Evolutionary conservation across 805 yeast species (phyloP).

Genomic region (Wickerhamomyces rabaulensis): DNA sequence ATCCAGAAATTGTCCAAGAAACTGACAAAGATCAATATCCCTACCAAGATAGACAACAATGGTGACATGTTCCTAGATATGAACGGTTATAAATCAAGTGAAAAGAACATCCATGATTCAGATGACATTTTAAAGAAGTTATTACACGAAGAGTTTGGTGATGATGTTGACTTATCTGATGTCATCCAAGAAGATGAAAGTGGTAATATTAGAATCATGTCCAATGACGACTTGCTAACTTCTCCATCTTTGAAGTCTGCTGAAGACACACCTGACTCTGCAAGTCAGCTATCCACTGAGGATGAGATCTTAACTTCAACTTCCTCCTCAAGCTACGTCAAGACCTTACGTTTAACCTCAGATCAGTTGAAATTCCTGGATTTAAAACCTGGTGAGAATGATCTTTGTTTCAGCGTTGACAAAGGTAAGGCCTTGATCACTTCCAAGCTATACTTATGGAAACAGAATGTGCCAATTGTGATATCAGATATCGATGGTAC

Average conservation of each 20-base stretch:
- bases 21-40: slow-evolving; percentile 69
- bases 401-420: slow-evolving; percentile 71
- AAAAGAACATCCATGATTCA: slow-evolving; percentile 67
- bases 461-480: slow-evolving; percentile 78
- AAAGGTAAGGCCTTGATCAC: slow-evolving; percentile 74
- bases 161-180: slow-evolving; percentile 38
- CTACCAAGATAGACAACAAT: slow-evolving; percentile 79
- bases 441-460: slow-evolving; percentile 81
- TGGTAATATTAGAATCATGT: slow-evolving; percentile 60
- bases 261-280: neutral
- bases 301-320: slow-evolving; percentile 7
- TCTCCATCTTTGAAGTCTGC: slow-evolving; percentile 5
- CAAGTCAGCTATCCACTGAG: neutral
- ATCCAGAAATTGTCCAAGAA: slow-evolving; percentile 60
- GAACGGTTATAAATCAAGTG: slow-evolving; percentile 92
- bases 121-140: slow-evolving; percentile 72
- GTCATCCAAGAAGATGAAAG: slow-evolving; percentile 53
- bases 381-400: slow-evolving; percentile 75
- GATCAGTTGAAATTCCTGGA: slow-evolving; percentile 77
- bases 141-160: slow-evolving; percentile 70
- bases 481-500: slow-evolving; percentile 98
- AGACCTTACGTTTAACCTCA: slow-evolving; percentile 84
- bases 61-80: slow-evolving; percentile 90
- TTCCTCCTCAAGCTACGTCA: slow-evolving; percentile 48
- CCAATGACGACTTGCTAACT: slow-evolving; percentile 24